A percentile compares a stretch with the other conserved stretches of the same genome.
Conservation (phyloP, 2,329 filamentous ascomycete genomes). For the Sporothrix pallida region DNA sequence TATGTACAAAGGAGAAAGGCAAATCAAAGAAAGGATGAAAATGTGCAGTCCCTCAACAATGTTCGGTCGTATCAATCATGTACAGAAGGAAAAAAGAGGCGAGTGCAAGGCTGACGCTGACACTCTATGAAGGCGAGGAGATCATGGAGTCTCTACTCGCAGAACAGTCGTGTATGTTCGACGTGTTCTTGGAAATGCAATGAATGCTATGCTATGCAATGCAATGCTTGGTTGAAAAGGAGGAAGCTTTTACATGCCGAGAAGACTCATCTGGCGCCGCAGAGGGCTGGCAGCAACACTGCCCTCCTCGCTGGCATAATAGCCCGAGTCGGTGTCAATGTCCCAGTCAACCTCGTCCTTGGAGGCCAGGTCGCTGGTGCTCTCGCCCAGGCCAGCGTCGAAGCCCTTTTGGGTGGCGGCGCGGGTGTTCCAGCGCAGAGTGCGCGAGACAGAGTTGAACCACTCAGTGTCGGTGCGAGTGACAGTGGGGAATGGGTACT, state of each 20-base stretch:
- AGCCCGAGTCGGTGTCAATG: constrained; percentile 85
- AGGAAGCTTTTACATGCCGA: constrained; percentile 59
- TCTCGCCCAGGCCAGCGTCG: constrained; percentile 54
- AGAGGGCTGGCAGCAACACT: constrained; percentile 71
- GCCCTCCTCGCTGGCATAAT: constrained; percentile 74
- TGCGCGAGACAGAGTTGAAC: constrained; percentile 94
- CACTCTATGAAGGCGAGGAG: background rate
- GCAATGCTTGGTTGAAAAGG: constrained; percentile 12
- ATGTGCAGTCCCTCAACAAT: background rate
- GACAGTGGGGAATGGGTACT: constrained; percentile 97
- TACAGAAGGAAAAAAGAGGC: background rate
- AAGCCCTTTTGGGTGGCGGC: constrained; percentile 93
- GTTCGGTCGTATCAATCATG: constrained; percentile 25
- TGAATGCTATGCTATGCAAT: constrained; percentile 11
- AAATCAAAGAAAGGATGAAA: background rate
- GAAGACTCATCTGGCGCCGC: constrained; percentile 73
- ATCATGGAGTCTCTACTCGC: background rate
- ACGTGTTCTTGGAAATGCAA: constrained; percentile 10
- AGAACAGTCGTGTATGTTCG: background rate
- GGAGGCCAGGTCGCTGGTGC: constrained; percentile 53
- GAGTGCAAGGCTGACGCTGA: background rate
- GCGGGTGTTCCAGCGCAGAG: constrained; percentile 91
- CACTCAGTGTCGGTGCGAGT: constrained; percentile 88
- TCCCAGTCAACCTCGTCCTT: constrained; percentile 77
- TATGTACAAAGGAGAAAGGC: background rate